These are phyloP conservation scores for Crithidia sp. DNA, from an alignment of 208 protist species.

Conservation along the genomic window DNA sequence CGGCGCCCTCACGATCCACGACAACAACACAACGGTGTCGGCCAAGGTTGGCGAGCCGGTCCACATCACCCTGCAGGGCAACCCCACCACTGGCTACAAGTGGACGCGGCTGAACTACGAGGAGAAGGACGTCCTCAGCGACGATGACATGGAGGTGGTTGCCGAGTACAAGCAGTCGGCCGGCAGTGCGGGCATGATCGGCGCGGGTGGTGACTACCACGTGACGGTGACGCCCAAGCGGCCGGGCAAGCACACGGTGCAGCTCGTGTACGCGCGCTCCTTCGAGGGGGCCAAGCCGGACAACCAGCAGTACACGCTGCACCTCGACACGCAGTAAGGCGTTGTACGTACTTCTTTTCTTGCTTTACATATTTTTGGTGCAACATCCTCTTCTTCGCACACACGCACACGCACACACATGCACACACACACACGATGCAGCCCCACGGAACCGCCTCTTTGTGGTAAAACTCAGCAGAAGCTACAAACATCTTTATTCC, in stretches of 20 bases:
- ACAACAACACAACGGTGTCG: conserved; percentile 32
- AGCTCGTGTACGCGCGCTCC: conserved; percentile 53
- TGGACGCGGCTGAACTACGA: conserved; percentile 51
- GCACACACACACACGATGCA: conserved; percentile 8
- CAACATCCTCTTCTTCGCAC: background rate
- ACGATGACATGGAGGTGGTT: conserved; percentile 28
- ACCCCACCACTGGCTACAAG: conserved; percentile 75
- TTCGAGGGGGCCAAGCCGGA: conserved; percentile 37
- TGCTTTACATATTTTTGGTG: background rate
- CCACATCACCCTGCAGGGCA: conserved; percentile 48
- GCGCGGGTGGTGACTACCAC: conserved; percentile 41
- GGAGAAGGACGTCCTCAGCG: conserved; percentile 22
- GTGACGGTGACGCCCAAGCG: conserved; percentile 47
- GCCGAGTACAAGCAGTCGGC: conserved; percentile 15
- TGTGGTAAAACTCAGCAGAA: too few relatives aligned
- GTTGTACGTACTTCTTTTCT: background rate
- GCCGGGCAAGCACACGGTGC: conserved; percentile 39
- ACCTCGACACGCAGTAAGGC: conserved; percentile 35
- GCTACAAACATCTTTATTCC: too few relatives aligned
- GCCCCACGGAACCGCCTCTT: too few relatives aligned
- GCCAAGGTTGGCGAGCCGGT: conserved; percentile 32
- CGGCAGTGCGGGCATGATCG: conserved; percentile 30
- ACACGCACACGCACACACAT: conserved; percentile 1
- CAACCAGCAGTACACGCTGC: conserved; percentile 48
- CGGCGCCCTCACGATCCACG: conserved; percentile 18